Conservation (phyloP, 106 monocot species). For the Platanthera guangdongensis region DNA sequence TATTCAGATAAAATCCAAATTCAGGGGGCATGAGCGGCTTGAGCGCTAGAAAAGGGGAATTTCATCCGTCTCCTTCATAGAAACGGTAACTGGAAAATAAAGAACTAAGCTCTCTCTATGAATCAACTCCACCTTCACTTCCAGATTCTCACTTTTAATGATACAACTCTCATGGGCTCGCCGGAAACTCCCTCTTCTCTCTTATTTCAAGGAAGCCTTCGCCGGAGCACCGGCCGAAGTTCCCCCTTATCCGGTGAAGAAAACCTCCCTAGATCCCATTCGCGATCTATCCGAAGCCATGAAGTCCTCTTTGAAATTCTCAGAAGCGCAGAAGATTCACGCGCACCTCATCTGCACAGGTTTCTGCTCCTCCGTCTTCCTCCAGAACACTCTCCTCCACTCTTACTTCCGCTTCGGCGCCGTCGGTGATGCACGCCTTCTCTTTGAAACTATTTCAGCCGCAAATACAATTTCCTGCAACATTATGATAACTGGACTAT, state of each 20-base stretch:
- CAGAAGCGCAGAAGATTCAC: background rate
- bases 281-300: background rate
- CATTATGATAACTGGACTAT: slow-evolving; percentile 53
- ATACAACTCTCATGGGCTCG: slow-evolving; percentile 8
- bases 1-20: too few species aligned
- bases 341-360: slow-evolving; percentile 38
- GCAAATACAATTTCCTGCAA: slow-evolving; percentile 65
- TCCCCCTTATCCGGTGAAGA: background rate
- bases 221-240: background rate
- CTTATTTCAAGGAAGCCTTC: background rate
- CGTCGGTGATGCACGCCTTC: slow-evolving; percentile 28
- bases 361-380: slow-evolving; percentile 44
- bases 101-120: background rate
- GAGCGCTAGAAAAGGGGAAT: too few species aligned
- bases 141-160: background rate
- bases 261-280: background rate
- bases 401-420: slow-evolving; percentile 41
- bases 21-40: too few species aligned
- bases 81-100: too few species aligned
- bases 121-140: background rate
- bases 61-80: too few species aligned
- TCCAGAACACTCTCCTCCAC: slow-evolving; percentile 61
- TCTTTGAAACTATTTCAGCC: slow-evolving; percentile 26
- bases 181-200: background rate
- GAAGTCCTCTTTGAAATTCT: background rate